Percentiles rank a stretch among this genome's conserved stretches.
Evolutionary conservation across 441 rosid species (phyloP).

Genomic region (Raphanus hybrid): DNA sequence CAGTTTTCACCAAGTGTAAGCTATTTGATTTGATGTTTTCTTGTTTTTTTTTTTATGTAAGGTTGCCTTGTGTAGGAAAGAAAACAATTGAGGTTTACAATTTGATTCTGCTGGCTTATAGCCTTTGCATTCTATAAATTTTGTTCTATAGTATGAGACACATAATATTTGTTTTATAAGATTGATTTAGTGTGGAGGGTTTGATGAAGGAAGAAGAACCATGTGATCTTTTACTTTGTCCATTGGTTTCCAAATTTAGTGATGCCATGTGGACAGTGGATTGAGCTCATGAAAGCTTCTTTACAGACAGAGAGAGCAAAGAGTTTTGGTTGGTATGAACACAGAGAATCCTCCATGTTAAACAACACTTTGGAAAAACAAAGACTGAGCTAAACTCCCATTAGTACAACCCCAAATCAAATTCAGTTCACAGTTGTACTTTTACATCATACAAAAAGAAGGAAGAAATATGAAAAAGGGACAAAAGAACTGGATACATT

Average conservation of each 20-base stretch:
- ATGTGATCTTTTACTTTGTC: slow-evolving; percentile 7
- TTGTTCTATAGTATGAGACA: slow-evolving; percentile 23
- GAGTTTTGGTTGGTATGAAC: slow-evolving; percentile 10
- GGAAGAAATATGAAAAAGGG: slow-evolving; percentile 25
- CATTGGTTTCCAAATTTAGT: background rate
- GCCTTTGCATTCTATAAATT: slow-evolving; percentile 22
- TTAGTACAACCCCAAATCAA: slow-evolving; percentile 43
- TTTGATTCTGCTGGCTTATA: slow-evolving; percentile 35
- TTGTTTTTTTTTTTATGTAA: background rate
- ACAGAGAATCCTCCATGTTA: slow-evolving; percentile 29
- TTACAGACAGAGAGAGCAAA: background rate
- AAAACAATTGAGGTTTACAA: slow-evolving; percentile 30
- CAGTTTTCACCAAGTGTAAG: slow-evolving; percentile 40
- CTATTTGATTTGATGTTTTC: slow-evolving; percentile 11
- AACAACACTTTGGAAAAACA: slow-evolving; percentile 13
- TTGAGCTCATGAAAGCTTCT: background rate
- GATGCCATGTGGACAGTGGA: background rate
- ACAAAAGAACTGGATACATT: slow-evolving; percentile 42
- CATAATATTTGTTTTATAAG: slow-evolving; percentile 24
- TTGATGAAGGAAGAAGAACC: slow-evolving; percentile 12
- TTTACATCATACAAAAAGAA: slow-evolving; percentile 38
- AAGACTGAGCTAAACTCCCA: slow-evolving; percentile 37
- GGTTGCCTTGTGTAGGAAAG: slow-evolving; percentile 25
- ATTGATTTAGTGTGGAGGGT: slow-evolving; percentile 1
- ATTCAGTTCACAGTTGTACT: slow-evolving; percentile 43